Conservation (phyloP, 495 filamentous ascomycete species). For the Xylaria curta region DNA sequence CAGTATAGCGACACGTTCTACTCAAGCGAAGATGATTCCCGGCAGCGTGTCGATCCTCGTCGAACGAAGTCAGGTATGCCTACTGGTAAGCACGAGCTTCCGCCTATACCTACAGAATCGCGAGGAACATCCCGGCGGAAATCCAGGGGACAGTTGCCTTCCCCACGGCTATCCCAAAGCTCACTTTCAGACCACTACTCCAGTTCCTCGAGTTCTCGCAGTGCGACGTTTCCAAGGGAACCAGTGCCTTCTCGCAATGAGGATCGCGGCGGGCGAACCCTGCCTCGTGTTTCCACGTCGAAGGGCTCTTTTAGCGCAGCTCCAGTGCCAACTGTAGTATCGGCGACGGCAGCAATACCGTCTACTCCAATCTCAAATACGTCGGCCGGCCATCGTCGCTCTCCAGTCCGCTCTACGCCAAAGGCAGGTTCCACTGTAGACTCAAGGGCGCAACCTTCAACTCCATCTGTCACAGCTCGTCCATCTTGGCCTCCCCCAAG, state of each 20-base stretch:
- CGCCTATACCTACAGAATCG: conserved; percentile 25
- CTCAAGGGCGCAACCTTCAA: conserved; percentile 29
- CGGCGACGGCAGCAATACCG: conserved; percentile 31
- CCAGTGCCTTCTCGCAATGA: conserved; percentile 36
- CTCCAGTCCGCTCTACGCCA: conserved; percentile 30
- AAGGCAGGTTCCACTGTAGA: conserved; percentile 24
- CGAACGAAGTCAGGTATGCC: conserved; percentile 30
- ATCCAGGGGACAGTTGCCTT: conserved; percentile 33
- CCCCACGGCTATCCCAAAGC: conserved; percentile 32
- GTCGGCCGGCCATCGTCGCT: conserved; percentile 34
- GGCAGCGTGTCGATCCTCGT: conserved; percentile 19
- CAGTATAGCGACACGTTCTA: conserved; percentile 33
- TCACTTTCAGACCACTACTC: conserved; percentile 34
- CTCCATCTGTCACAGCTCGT: conserved; percentile 32
- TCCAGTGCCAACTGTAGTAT: conserved; percentile 28
- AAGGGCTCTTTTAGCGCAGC: conserved; percentile 32
- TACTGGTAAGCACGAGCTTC: conserved; percentile 18
- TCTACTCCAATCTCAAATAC: conserved; percentile 28
- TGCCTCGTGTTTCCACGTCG: conserved; percentile 36
- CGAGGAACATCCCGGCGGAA: conserved; percentile 29
- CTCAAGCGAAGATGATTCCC: conserved; percentile 39
- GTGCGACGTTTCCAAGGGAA: conserved; percentile 45
- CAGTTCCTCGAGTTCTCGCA: conserved; percentile 39
- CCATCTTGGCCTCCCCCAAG: conserved; percentile 38
- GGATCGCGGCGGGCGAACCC: conserved; percentile 39